A percentile compares a stretch with the other conserved stretches of the same genome.
phyloP scores from a whole-genome alignment of 2,329 filamentous ascomycete species.

The Clonostachys byssicola region DNA sequence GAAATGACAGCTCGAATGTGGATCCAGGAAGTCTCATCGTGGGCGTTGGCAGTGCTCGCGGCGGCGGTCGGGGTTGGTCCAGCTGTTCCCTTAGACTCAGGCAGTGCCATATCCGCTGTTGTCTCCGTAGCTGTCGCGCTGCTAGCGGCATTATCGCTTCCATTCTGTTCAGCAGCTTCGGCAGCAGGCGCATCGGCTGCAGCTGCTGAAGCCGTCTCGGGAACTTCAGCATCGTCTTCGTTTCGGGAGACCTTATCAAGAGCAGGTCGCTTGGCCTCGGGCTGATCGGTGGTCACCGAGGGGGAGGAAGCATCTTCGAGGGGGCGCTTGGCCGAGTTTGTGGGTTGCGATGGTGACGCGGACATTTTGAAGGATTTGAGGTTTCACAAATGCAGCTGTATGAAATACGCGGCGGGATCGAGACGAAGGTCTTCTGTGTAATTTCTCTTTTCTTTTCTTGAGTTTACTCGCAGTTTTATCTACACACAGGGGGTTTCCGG shows the following conservation, averaged over 20 bases:
- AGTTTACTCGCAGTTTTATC: slow-evolving; percentile 48
- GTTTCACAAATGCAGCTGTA: slow-evolving; percentile 14
- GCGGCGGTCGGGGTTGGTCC: slow-evolving; percentile 25
- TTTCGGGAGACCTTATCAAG: slow-evolving; percentile 86
- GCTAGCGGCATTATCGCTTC: slow-evolving; percentile 30
- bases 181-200: slow-evolving; percentile 13
- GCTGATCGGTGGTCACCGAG: slow-evolving; percentile 85
- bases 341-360: slow-evolving; percentile 61
- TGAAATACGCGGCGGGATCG: not conserved
- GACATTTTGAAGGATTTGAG: slow-evolving; percentile 55
- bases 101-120: slow-evolving; percentile 13
- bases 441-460: slow-evolving; percentile 24
- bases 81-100: slow-evolving; percentile 25
- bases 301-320: slow-evolving; percentile 96
- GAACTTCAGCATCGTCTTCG: slow-evolving; percentile 48
- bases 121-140: slow-evolving; percentile 38
- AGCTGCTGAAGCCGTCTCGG: slow-evolving; percentile 11
- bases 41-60: slow-evolving; percentile 47
- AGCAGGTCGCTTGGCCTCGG: slow-evolving; percentile 93
- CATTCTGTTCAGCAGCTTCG: slow-evolving; percentile 41
- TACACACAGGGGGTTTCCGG: slow-evolving; percentile 79
- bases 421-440: not conserved
- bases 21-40: slow-evolving; percentile 95
- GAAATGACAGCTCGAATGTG: slow-evolving; percentile 96
- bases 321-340: slow-evolving; percentile 80